Percentiles rank a stretch among this genome's conserved stretches.
These are phyloP conservation scores for Mimosa pudica DNA, from an alignment of 306 rosid species.

Conservation along the genomic window DNA sequence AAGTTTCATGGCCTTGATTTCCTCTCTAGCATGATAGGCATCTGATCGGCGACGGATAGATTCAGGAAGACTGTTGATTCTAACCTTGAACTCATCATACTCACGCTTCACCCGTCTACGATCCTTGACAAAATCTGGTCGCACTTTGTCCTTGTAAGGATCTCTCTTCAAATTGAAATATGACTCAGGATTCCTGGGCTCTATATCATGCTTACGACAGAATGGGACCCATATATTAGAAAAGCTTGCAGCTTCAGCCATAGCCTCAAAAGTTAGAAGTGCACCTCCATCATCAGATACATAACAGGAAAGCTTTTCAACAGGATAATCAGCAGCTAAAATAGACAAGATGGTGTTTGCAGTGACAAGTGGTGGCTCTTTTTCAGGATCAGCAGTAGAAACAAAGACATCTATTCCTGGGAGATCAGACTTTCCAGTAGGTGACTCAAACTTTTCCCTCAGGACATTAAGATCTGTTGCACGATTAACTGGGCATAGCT, in stretches of 20 bases:
- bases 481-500: slow-evolving; percentile 84
- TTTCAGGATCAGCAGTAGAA: slow-evolving; percentile 97
- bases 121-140: slow-evolving; percentile 87
- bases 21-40: slow-evolving; percentile 95
- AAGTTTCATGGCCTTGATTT: slow-evolving; percentile 91
- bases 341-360: slow-evolving; percentile 92
- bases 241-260: slow-evolving; percentile 99
- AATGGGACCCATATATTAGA: slow-evolving; percentile 91
- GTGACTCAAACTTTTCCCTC: slow-evolving; percentile 84
- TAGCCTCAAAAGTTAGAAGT: slow-evolving; percentile 94
- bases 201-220: slow-evolving; percentile 92
- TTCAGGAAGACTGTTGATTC: slow-evolving; percentile 89
- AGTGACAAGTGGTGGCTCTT: slow-evolving; percentile 97
- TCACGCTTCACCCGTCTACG: slow-evolving; percentile 94
- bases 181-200: slow-evolving; percentile 95
- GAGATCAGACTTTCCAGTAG: slow-evolving; percentile 91
- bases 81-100: slow-evolving; percentile 95
- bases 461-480: slow-evolving; percentile 85
- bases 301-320: slow-evolving; percentile 95
- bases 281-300: slow-evolving; percentile 99
- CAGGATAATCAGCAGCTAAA: slow-evolving; percentile 92
- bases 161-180: slow-evolving; percentile 88
- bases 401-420: slow-evolving; percentile 94
- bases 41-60: slow-evolving; percentile 94
- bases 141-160: slow-evolving; percentile 89